A percentile compares a stretch with the other conserved stretches of the same genome.
phyloP scores from a whole-genome alignment of 352 stramenopile genomes.

The Phytophthora macrochlamydospora region DNA sequence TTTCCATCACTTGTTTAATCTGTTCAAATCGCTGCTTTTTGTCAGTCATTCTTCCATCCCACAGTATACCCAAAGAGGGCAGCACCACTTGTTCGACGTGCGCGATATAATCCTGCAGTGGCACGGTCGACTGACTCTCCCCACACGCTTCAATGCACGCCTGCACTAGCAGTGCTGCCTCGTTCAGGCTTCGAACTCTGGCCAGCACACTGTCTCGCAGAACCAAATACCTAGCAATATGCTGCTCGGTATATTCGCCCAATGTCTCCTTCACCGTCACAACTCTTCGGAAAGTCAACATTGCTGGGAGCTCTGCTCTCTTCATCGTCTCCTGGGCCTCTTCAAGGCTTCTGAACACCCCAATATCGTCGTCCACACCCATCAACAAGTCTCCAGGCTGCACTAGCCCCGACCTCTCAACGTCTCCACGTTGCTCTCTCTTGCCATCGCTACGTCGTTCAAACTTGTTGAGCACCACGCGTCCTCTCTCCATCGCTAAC shows the following conservation, averaged over 20 bases:
- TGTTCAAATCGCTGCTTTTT: conserved; percentile 38
- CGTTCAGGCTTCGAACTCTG: conserved; percentile 32
- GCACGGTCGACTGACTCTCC: conserved; percentile 39
- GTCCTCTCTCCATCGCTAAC: conserved; percentile 41
- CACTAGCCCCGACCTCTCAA: conserved; percentile 52
- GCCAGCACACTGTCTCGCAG: conserved; percentile 48
- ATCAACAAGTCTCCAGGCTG: conserved; percentile 63
- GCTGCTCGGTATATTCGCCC: conserved; percentile 58
- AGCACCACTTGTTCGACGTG: conserved; percentile 60
- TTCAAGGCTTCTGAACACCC: conserved; percentile 50
- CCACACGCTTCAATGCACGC: conserved; percentile 59
- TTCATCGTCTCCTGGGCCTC: conserved; percentile 41
- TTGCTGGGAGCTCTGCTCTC: conserved; percentile 43
- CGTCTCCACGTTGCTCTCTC: conserved; percentile 27
- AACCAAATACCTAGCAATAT: conserved; percentile 62
- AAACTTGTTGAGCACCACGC: conserved; percentile 61
- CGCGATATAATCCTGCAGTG: conserved; percentile 51
- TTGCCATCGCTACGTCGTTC: conserved; percentile 31
- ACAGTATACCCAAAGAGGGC: conserved; percentile 19
- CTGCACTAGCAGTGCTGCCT: conserved; percentile 59
- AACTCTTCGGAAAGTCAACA: conserved; percentile 63
- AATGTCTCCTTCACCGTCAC: conserved; percentile 48
- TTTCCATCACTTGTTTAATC: conserved; percentile 59
- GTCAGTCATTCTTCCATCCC: background rate
- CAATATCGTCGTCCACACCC: conserved; percentile 59